Evolutionary conservation across 2,329 filamentous ascomycete genomes (phyloP).

Genomic region (Ophiostoma himal-ulmi): DNA sequence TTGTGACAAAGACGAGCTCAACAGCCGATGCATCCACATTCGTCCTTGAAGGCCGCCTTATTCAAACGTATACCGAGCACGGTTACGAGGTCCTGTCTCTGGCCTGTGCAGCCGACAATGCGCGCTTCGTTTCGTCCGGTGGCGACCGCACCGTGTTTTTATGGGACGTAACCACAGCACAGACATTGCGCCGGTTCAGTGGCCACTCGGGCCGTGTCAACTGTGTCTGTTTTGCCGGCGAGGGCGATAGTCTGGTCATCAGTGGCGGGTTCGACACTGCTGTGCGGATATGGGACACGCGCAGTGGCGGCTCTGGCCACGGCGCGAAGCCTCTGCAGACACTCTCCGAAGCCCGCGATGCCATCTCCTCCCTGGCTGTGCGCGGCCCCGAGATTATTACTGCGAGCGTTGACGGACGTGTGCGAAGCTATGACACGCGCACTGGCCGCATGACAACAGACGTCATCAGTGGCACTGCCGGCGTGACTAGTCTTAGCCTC

Average conservation of each 20-base stretch:
- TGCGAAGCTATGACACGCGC: slow-evolving; percentile 76
- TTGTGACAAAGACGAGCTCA: slow-evolving; percentile 26
- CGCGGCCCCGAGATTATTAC: slow-evolving; percentile 56
- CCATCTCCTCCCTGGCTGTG: slow-evolving; percentile 49
- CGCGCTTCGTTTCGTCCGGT: slow-evolving; percentile 77
- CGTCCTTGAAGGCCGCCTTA: slow-evolving; percentile 51
- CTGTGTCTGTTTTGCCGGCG: slow-evolving; percentile 70
- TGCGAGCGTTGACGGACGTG: slow-evolving; percentile 78
- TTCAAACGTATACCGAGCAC: slow-evolving; percentile 85
- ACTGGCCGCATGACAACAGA: slow-evolving; percentile 67
- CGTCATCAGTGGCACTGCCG: slow-evolving; percentile 51
- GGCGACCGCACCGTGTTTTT: slow-evolving; percentile 88
- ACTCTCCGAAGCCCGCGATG: slow-evolving; percentile 66
- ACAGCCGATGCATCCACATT: slow-evolving; percentile 35
- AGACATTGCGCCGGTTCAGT: slow-evolving; percentile 69
- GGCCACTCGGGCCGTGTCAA: slow-evolving; percentile 70
- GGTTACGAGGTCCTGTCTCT: slow-evolving; percentile 88
- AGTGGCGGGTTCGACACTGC: slow-evolving; percentile 70
- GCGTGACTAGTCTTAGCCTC: slow-evolving; percentile 68
- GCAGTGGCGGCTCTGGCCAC: slow-evolving; percentile 33
- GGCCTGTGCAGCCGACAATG: slow-evolving; percentile 67
- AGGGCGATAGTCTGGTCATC: slow-evolving; percentile 65
- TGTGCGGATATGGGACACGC: slow-evolving; percentile 70
- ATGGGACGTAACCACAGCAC: slow-evolving; percentile 83
- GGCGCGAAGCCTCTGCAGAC: slow-evolving; percentile 62